Conservation (phyloP, 225 moss, liverwort and hornwort species). For the Antitrichia curtipendula region DNA sequence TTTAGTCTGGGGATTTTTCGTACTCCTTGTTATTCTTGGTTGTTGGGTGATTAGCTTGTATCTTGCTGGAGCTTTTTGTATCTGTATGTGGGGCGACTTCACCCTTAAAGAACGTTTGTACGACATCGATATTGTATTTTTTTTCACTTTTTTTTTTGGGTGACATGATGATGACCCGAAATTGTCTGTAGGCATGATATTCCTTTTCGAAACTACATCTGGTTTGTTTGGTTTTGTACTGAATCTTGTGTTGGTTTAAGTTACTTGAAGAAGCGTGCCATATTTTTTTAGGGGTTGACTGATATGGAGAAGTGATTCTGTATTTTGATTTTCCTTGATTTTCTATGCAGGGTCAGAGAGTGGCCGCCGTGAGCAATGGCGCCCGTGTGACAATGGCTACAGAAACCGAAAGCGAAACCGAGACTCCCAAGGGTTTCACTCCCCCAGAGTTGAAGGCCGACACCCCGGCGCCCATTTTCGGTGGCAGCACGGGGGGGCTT, state of each 20-base stretch:
- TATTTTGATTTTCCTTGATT: background rate
- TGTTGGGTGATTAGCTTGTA: background rate
- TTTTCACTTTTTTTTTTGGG: background rate
- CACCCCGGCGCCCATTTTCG: constrained; percentile 38
- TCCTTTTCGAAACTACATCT: background rate
- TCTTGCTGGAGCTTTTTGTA: background rate
- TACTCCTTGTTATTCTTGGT: background rate
- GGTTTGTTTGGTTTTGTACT: background rate
- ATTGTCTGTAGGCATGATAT: background rate
- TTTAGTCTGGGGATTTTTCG: background rate
- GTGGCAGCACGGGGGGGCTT: constrained; percentile 31
- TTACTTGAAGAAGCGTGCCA: background rate
- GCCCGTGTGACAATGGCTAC: constrained; percentile 15
- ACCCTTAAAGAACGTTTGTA: too few species aligned
- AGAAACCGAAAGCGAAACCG: background rate
- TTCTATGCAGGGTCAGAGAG: constrained; percentile 17
- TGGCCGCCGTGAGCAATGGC: constrained; percentile 18
- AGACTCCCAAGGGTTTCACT: constrained; percentile 25
- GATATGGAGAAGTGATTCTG: background rate
- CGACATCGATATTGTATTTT: too few species aligned
- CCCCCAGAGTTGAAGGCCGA: constrained; percentile 27
- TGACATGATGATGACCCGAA: background rate
- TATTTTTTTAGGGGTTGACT: background rate
- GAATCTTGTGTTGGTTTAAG: background rate
- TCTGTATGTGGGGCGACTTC: background rate